Percentiles rank a stretch among this genome's conserved stretches.
phyloP scores from a whole-genome alignment of 768 basidiomycete genomes.

The Hypholoma sublateritium region DNA sequence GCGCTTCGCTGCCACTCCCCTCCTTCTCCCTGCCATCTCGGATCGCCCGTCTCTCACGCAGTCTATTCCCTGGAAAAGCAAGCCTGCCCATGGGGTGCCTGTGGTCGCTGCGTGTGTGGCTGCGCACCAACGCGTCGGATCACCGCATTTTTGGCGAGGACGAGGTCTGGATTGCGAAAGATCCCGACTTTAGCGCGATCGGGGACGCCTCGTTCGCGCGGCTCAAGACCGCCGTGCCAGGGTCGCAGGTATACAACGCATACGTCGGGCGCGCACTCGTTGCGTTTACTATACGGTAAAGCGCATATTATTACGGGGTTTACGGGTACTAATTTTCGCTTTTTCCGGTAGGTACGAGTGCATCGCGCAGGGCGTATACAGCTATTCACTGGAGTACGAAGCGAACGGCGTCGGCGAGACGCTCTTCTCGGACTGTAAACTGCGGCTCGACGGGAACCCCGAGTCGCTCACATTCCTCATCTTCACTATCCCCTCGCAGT shows the following conservation, averaged over 20 bases:
- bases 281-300: constrained; percentile 54
- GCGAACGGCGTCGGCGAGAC: constrained; percentile 57
- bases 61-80: constrained; percentile 60
- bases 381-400: constrained; percentile 64
- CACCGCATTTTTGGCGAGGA: constrained; percentile 66
- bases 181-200: constrained; percentile 62
- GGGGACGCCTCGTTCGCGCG: constrained; percentile 56
- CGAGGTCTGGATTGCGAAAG: constrained; percentile 65
- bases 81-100: constrained; percentile 53
- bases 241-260: constrained; percentile 53
- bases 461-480: constrained; percentile 55
- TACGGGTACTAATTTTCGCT: neutral
- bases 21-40: neutral
- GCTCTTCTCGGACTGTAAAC: constrained; percentile 51
- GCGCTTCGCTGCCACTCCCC: neutral
- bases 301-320: neutral
- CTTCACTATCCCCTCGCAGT: constrained; percentile 56
- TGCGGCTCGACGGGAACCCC: constrained; percentile 57
- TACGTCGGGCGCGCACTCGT: constrained; percentile 57
- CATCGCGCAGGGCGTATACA: constrained; percentile 43
- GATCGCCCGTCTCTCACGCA: constrained; percentile 19
- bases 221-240: constrained; percentile 39
- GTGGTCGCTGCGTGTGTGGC: constrained; percentile 63
- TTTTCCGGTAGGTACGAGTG: constrained; percentile 46
- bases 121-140: constrained; percentile 54